Evolutionary conservation across 176 grass and related monocot species (phyloP).

Genomic region (Oryza meyeriana): DNA sequence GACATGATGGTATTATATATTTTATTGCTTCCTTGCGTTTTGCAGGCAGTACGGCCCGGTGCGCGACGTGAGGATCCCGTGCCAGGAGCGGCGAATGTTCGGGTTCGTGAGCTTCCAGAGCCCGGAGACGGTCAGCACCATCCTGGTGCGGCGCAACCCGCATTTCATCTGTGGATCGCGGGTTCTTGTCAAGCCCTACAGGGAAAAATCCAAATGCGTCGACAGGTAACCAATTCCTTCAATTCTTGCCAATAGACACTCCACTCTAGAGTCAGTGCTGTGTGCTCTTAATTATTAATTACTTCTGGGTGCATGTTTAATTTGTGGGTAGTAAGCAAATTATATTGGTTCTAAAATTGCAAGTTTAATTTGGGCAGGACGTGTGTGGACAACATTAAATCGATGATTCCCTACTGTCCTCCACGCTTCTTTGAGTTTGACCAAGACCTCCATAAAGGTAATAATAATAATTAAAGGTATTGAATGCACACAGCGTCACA

Average conservation of each 20-base stretch:
- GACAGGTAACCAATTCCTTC: conserved; percentile 41
- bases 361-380: conserved; percentile 15
- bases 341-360: too few relatives aligned
- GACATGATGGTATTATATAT: not conserved
- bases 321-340: too few relatives aligned
- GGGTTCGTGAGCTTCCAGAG: conserved; percentile 85
- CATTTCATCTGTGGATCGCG: conserved; percentile 75
- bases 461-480: not conserved
- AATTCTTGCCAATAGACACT: not conserved
- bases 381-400: conserved; percentile 33
- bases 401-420: conserved; percentile 30
- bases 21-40: not conserved
- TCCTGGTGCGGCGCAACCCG: conserved; percentile 62
- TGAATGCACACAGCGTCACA: not conserved
- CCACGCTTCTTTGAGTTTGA: conserved; percentile 33
- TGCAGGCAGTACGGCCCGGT: conserved; percentile 66
- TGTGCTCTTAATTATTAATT: too few relatives aligned
- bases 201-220: conserved; percentile 64
- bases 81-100: conserved; percentile 87
- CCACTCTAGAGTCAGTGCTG: too few relatives aligned
- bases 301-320: too few relatives aligned
- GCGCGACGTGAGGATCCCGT: conserved; percentile 80
- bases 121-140: conserved; percentile 58
- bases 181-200: conserved; percentile 80
- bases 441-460: conserved; percentile 32